phyloP scores from a whole-genome alignment of 1,139 yeast species.

The Lizanozyma gosingica region DNA sequence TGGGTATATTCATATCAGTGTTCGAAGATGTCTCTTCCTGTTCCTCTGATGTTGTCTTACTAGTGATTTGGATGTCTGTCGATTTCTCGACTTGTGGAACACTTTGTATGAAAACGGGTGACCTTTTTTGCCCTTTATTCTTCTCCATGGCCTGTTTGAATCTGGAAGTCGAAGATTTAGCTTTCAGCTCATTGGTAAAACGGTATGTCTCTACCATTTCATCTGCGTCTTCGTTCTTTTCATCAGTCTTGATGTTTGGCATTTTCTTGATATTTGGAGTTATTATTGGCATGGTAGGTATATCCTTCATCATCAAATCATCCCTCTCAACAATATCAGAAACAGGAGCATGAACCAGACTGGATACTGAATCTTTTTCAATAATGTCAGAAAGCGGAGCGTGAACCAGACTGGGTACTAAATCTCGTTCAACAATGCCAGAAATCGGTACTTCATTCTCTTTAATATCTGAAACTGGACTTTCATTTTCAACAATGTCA shows the following conservation, averaged over 20 bases:
- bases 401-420: slow-evolving; percentile 3
- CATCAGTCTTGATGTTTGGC: slow-evolving; percentile 2
- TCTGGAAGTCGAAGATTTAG: slow-evolving; percentile 5
- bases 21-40: slow-evolving; percentile 17
- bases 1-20: slow-evolving; percentile 19
- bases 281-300: background rate
- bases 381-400: slow-evolving; percentile 3
- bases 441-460: slow-evolving; percentile 1
- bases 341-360: slow-evolving; percentile 6
- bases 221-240: slow-evolving; percentile 7
- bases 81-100: slow-evolving; percentile 1
- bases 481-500: background rate
- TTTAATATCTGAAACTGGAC: background rate
- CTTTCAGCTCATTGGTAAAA: background rate
- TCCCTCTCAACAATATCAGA: slow-evolving; percentile 13
- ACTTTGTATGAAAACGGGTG: slow-evolving; percentile 12
- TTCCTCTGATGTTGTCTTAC: slow-evolving; percentile 3
- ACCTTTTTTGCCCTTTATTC: background rate
- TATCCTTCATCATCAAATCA: background rate
- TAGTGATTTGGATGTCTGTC: slow-evolving; percentile 1
- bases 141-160: slow-evolving; percentile 4
- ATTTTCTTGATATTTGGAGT: background rate
- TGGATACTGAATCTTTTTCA: slow-evolving; percentile 6
- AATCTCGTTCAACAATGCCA: slow-evolving; percentile 7
- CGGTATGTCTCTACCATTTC: slow-evolving; percentile 8